A percentile compares a stretch with the other conserved stretches of the same genome.
Conservation (phyloP, 352 stramenopile genomes). For the Phytophthora rubi region DNA sequence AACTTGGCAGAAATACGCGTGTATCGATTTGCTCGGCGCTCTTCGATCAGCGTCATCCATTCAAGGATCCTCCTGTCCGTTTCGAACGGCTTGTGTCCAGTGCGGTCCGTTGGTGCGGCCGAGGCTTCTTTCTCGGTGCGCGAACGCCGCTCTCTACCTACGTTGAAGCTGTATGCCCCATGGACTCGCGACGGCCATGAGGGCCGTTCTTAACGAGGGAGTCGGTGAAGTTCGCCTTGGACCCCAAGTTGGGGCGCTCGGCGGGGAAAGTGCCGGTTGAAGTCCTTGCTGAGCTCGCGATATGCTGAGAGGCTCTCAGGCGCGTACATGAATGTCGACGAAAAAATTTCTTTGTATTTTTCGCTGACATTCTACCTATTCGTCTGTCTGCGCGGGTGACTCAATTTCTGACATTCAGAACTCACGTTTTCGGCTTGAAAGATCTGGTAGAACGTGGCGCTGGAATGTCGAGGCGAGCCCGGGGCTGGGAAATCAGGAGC, state of each 20-base stretch:
- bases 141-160: background rate
- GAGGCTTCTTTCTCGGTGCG: background rate
- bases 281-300: background rate
- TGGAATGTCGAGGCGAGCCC: too few relatives aligned
- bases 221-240: background rate
- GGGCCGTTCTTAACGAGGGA: too few relatives aligned
- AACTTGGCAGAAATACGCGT: constrained; percentile 22
- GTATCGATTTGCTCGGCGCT: constrained; percentile 11
- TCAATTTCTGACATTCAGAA: background rate
- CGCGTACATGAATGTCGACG: background rate
- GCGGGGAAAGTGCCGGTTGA: background rate
- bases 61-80: background rate
- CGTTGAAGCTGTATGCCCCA: background rate
- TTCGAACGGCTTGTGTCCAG: background rate
- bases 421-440: background rate
- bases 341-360: background rate
- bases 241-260: background rate
- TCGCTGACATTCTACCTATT: background rate
- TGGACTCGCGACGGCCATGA: background rate
- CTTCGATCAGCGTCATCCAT: background rate
- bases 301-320: background rate
- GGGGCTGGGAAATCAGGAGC: too few relatives aligned
- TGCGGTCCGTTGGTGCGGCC: background rate
- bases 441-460: background rate
- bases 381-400: background rate